Evolutionary conservation across 352 stramenopile genomes (phyloP).

Genomic region (Globisporangium rhizosaccharum): DNA sequence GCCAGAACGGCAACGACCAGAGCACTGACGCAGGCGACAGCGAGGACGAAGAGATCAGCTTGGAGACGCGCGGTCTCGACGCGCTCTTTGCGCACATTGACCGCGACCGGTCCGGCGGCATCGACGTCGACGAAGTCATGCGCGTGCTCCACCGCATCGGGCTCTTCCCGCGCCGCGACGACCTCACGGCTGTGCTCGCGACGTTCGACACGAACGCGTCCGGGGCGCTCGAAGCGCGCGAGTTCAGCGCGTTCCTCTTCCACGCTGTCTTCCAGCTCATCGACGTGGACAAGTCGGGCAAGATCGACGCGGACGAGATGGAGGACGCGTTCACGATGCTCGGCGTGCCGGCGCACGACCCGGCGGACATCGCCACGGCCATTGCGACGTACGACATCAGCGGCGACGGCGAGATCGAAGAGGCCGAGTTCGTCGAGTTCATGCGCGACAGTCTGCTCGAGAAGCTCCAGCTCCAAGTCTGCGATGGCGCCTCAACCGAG

Average conservation of each 20-base stretch:
- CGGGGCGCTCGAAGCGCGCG: conserved; percentile 39
- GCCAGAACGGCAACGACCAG: no score
- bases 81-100: conserved; percentile 62
- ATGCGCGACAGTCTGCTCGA: conserved; percentile 64
- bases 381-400: conserved; percentile 74
- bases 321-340: conserved; percentile 71
- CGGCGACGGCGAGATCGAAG: conserved; percentile 73
- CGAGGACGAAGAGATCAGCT: conserved; percentile 31
- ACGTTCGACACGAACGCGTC: conserved; percentile 50
- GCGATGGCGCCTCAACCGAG: not conserved
- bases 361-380: conserved; percentile 54
- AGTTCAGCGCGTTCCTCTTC: conserved; percentile 72
- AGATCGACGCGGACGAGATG: conserved; percentile 73
- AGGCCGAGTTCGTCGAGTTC: conserved; percentile 78
- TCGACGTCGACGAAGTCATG: conserved; percentile 58
- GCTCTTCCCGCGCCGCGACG: conserved; percentile 48
- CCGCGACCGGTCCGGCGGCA: conserved; percentile 46
- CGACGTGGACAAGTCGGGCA: conserved; percentile 64
- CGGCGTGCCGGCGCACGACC: conserved; percentile 48
- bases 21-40: conserved; percentile 1
- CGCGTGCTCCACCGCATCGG: conserved; percentile 59
- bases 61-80: conserved; percentile 55
- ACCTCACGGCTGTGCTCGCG: conserved; percentile 37
- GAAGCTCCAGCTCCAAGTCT: conserved; percentile 49
- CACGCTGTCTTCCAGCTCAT: conserved; percentile 71